phyloP scores from a whole-genome alignment of 192 early-diverging fungal genomes.

The Pilaira anomala region DNA sequence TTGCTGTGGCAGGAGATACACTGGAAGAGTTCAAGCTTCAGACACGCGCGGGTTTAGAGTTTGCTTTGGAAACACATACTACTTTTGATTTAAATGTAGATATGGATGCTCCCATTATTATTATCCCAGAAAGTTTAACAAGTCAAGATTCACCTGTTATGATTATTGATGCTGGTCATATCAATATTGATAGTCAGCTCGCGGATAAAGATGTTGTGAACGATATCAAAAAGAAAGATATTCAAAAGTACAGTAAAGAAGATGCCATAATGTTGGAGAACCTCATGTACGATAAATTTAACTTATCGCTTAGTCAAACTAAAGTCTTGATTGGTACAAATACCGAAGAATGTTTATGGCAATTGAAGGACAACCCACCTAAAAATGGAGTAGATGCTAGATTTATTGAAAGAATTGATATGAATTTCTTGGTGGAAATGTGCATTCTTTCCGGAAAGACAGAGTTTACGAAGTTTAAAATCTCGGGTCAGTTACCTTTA shows the following conservation, averaged over 20 bases:
- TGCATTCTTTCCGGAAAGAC: constrained; percentile 71
- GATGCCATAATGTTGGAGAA: constrained; percentile 63
- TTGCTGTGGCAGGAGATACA: constrained; percentile 64
- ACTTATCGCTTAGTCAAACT: constrained; percentile 60
- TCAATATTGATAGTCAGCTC: constrained; percentile 70
- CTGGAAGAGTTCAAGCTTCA: constrained; percentile 70
- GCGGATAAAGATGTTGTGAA: constrained; percentile 57
- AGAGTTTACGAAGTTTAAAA: constrained; percentile 62
- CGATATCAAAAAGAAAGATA: constrained; percentile 58
- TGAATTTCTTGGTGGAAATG: constrained; percentile 63
- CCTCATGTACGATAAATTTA: constrained; percentile 80
- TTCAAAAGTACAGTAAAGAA: constrained; percentile 46
- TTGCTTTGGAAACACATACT: constrained; percentile 71
- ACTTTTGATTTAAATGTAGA: constrained; percentile 76
- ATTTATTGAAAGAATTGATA: constrained; percentile 70
- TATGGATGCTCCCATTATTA: constrained; percentile 81
- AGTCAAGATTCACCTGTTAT: constrained; percentile 54
- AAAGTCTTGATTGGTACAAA: constrained; percentile 66
- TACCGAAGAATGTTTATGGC: constrained; percentile 15
- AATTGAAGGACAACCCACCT: constrained; percentile 32
- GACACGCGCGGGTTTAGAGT: constrained; percentile 75
- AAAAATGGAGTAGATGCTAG: constrained; percentile 34
- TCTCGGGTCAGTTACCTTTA: constrained; percentile 66
- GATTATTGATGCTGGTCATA: constrained; percentile 79
- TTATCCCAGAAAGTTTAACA: constrained; percentile 61